Conservation (phyloP, 202 grass and related monocot species). For the Panicum virgatum region DNA sequence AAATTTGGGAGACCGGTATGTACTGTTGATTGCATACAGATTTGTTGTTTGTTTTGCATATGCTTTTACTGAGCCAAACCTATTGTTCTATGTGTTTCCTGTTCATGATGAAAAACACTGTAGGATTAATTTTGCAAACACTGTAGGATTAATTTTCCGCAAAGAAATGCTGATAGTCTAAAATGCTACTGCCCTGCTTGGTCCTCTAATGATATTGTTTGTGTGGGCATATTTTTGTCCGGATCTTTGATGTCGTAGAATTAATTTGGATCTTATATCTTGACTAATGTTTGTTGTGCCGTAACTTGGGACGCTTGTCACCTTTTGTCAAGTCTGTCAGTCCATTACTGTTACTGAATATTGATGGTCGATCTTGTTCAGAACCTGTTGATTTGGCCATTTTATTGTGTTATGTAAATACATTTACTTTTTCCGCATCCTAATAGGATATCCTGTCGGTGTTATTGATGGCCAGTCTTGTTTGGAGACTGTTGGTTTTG, state of each 20-base stretch:
- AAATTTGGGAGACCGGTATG: constrained; percentile 98
- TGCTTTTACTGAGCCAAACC: constrained; percentile 3
- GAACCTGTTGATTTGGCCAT: not conserved
- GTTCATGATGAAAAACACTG: constrained; percentile 7
- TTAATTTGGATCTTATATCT: constrained; percentile 20
- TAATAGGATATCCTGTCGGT: not conserved
- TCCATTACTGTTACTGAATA: not conserved
- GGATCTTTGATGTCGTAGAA: not conserved
- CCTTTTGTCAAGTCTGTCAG: constrained; percentile 14
- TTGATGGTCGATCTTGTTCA: constrained; percentile 11
- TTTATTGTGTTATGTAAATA: not conserved
- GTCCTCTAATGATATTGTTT: not conserved
- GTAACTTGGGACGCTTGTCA: constrained; percentile 1
- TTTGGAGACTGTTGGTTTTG: constrained; percentile 1
- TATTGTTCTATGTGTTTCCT: not conserved
- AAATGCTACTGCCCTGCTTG: not conserved
- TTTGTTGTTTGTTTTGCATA: not conserved
- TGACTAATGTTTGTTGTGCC: not conserved
- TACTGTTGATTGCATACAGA: constrained; percentile 8
- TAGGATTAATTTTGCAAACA: constrained; percentile 18
- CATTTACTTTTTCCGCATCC: not conserved
- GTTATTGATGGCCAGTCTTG: constrained; percentile 20
- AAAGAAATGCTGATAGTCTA: not conserved
- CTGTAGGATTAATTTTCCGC: not conserved
- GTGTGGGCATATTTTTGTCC: not conserved